Evolutionary conservation across 1,284 basidiomycete species (phyloP).

Genomic region (Puccinia sorghi): DNA sequence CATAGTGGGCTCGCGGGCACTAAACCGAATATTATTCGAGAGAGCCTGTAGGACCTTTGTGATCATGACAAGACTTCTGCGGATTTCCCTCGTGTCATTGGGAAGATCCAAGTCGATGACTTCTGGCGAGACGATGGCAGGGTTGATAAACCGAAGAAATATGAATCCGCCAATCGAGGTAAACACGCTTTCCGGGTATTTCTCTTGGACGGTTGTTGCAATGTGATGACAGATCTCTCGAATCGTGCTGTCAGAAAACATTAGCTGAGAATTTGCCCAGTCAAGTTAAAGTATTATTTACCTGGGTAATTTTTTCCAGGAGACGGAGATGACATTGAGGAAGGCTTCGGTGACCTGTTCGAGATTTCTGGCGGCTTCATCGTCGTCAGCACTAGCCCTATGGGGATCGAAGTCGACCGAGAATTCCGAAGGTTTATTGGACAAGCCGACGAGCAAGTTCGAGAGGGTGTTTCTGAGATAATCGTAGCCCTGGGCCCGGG

Average conservation of each 20-base stretch:
- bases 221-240: conserved; percentile 84
- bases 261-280: not conserved
- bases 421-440: conserved; percentile 70
- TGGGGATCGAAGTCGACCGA: conserved; percentile 76
- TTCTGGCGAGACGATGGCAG: conserved; percentile 82
- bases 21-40: conserved; percentile 88
- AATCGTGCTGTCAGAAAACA: conserved; percentile 67
- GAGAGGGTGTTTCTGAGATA: conserved; percentile 76
- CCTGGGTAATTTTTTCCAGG: conserved; percentile 72
- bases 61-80: conserved; percentile 77
- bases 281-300: conserved; percentile 56
- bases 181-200: conserved; percentile 59
- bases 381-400: conserved; percentile 44
- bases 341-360: conserved; percentile 74
- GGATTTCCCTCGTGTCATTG: conserved; percentile 65
- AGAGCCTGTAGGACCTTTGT: conserved; percentile 89
- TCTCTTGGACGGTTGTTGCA: conserved; percentile 69
- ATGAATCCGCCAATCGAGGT: conserved; percentile 76
- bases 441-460: conserved; percentile 74
- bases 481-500: conserved; percentile 80
- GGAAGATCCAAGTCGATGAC: conserved; percentile 77
- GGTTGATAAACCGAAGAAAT: conserved; percentile 71
- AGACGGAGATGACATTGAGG: conserved; percentile 72
- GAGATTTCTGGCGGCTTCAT: conserved; percentile 62
- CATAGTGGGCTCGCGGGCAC: conserved; percentile 79